Base-by-base conservation (phyloP, 2,329 filamentous ascomycete species). In the Lachnellula occidentalis region DNA sequence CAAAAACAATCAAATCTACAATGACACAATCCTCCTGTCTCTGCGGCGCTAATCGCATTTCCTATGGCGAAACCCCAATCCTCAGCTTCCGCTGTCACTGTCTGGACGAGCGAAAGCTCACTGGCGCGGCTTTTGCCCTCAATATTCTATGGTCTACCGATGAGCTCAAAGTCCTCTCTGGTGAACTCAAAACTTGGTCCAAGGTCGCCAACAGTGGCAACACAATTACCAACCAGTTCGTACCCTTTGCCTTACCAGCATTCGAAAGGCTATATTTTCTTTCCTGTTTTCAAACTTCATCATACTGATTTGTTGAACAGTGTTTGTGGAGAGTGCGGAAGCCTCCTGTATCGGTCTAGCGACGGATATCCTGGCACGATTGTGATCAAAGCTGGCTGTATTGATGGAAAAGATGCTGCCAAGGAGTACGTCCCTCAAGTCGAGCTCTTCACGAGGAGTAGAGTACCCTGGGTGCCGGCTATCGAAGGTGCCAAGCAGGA, bases 21-120 rank as follows among this genome's bases (percentile, higher is more conserved):
- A 60, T 60, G 56, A 49, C 55, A 39, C 52, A 56, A 53, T 61
- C 59, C 34, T 61, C 59, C 8, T 61, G 61, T 39, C 55, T 63
- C 42, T 61, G 58, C 37, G 59, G 59, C 22, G 51, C 56, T 21
- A 62, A 61, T 19, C 36, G 43, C 48, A 61, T 63, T 43, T 57
- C 57, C 14, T 61, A 55, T 45, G 21, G 37, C 34, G 51, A 43
- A 3, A 36, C 22, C 8, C 60, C 61, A 5, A 48, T 57, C 15
- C 34, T 63, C 27, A 60, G 54, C 14, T 61, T 61, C 36, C 56
- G 55, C 21, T 63, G 58, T 41, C 59, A 63, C 47, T 64, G 62
- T 48, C 54, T 39, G 22, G 62, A 63, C 41, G 61, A 64, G 41
- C 54, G 55, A 14, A 64, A 61, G 50, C 55, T 61, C 39, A 64